Evolutionary conservation across 1,139 yeast species (phyloP), one percentile per base, ranked within the genome.

Genomic region (Hemisphaericaspora xylofermentans): DNA sequence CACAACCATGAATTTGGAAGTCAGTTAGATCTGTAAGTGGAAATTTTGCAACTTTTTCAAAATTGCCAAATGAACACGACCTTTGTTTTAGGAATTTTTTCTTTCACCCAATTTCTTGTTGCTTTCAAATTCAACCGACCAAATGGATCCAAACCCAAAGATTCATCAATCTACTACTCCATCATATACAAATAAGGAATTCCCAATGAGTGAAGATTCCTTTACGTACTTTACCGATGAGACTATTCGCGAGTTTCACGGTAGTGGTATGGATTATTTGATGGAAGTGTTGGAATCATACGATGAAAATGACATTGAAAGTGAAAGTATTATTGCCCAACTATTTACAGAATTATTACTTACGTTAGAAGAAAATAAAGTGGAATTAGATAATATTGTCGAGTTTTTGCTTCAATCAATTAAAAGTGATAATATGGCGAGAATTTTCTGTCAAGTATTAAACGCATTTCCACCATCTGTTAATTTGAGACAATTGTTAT

Each of bases 391-490:
- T 12, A 44, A 51, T 3, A 45, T 68, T 3, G 46, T 58, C 1
- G 53, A 53, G 16, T 69, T 71, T 40, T 53, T 71, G 21, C 49
- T 57, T 16, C 39, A 54, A 8, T 58, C 64, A 18, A 63, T 71
- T 28, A 63, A 54, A 37, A 61, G 60, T 27, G 75, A 70, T 41
- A 52, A 50, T 6, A 46, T 55, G 3, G 76, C 76, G 6, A 54
- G 60, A 19, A 52, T 64, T 3, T 76, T 78, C 45, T 67, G 80
- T 42, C 68, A 72, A 40, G 64, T 76, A 1, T 57, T 74, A 26
- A 72, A 73, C 48, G 68, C 74, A 2, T 73, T 74, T 40, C 77
- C 78, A 3, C 52, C 61, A 2, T 49, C 61, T 10, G 60, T 57
- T 2, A 49, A 52, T 6, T 50, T 71, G 15, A 59, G 57, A 35